Percentiles rank a stretch among this genome's conserved stretches.
These are phyloP conservation scores for Chytridiales sp. DNA, from an alignment of 371 early-diverging fungal genomes.

Conservation along the genomic window DNA sequence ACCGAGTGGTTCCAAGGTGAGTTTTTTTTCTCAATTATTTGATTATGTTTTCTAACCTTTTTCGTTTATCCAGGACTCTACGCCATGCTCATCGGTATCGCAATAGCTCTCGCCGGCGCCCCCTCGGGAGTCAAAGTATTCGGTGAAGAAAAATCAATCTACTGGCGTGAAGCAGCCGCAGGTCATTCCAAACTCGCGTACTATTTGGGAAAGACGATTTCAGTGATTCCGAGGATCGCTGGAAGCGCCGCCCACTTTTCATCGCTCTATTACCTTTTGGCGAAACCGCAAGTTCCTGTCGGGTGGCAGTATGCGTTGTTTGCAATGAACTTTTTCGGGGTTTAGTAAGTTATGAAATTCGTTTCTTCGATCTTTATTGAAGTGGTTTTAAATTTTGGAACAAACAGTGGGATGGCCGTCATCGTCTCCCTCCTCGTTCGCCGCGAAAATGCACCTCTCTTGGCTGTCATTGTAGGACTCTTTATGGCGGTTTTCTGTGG, in stretches of 20 bases:
- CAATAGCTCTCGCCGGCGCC: conserved; percentile 39
- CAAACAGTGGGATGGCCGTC: conserved; percentile 41
- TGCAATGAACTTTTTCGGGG: conserved; percentile 42
- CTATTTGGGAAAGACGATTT: conserved; percentile 42
- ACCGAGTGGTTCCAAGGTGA: conserved; percentile 30
- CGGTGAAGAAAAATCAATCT: conserved; percentile 43
- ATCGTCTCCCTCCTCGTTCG: conserved; percentile 39
- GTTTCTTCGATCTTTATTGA: too few relatives aligned
- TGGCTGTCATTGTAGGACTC: conserved; percentile 41
- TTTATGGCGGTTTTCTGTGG: conserved; percentile 49
- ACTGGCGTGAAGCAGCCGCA: conserved; percentile 38
- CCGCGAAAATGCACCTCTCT: conserved; percentile 41
- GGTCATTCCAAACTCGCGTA: conserved; percentile 39
- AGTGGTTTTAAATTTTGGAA: too few relatives aligned
- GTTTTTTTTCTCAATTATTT: conserved; percentile 25
- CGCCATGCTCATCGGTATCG: conserved; percentile 42
- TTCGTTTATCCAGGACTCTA: conserved; percentile 30
- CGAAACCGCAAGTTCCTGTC: conserved; percentile 35
- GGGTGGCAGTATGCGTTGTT: conserved; percentile 33
- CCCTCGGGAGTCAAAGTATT: conserved; percentile 47
- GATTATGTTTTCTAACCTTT: conserved; percentile 33
- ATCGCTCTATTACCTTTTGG: conserved; percentile 32
- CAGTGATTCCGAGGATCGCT: conserved; percentile 31
- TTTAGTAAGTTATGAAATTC: too few relatives aligned
- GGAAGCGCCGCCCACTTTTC: conserved; percentile 34